A percentile compares a stretch with the other conserved stretches of the same genome.
Evolutionary conservation across 805 yeast species (phyloP).

Genomic region (Kluyveromyces aestuarii): DNA sequence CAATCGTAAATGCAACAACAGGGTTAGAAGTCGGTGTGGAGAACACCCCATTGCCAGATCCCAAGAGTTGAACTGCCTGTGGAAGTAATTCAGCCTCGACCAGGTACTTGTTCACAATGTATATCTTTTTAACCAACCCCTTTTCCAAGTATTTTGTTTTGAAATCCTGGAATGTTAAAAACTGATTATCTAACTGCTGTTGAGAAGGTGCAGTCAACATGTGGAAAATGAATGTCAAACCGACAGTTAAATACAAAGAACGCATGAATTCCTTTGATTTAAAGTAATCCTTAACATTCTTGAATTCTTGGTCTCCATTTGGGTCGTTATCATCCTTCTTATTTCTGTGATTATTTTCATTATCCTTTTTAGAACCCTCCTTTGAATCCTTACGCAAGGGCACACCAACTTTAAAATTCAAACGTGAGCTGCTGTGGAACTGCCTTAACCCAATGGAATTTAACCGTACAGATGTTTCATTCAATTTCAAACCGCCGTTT

Average conservation of each 20-base stretch:
- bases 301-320: conserved; percentile 15
- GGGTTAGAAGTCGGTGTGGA: conserved; percentile 26
- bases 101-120: conserved; percentile 60
- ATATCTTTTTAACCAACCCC: conserved; percentile 66
- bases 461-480: neutral
- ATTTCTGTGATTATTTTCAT: conserved; percentile 8
- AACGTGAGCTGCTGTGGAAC: neutral
- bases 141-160: conserved; percentile 66
- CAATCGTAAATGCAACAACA: conserved; percentile 69
- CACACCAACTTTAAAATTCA: neutral
- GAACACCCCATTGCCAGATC: conserved; percentile 8
- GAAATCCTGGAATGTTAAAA: conserved; percentile 71
- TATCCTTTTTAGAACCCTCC: conserved; percentile 1
- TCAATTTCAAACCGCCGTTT: neutral
- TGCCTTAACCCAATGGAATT: neutral
- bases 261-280: conserved; percentile 35
- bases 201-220: conserved; percentile 22
- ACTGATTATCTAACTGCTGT: conserved; percentile 18
- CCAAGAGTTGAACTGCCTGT: conserved; percentile 25
- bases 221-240: conserved; percentile 31
- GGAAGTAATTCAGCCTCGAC: conserved; percentile 62
- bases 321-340: conserved; percentile 17
- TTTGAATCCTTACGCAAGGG: neutral
- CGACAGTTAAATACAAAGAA: conserved; percentile 31
- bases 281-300: conserved; percentile 29